Evolutionary conservation across 2,329 filamentous ascomycete genomes (phyloP).

Genomic region (Emergomyces africanus): DNA sequence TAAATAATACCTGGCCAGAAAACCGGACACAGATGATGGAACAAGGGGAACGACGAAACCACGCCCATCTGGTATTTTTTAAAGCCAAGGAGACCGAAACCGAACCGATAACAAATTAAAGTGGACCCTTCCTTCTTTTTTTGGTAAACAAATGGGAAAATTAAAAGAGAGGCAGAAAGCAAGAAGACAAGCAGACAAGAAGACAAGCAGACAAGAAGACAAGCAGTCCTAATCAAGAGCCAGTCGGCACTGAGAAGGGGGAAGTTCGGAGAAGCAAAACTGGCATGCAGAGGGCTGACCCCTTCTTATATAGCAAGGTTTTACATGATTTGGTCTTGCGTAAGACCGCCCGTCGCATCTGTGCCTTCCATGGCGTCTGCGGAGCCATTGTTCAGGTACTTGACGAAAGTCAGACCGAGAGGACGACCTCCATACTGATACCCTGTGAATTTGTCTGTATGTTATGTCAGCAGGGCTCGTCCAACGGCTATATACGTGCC

Average conservation of each 20-base stretch:
- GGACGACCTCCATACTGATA: conserved; percentile 96
- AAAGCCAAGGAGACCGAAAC: not conserved
- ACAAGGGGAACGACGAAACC: not conserved
- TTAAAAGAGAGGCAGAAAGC: not conserved
- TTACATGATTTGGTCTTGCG: conserved; percentile 99
- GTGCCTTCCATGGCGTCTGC: conserved; percentile 73
- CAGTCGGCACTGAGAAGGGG: not conserved
- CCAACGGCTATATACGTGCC: not conserved
- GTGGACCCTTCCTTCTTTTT: not conserved
- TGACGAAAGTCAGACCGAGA: conserved; percentile 84
- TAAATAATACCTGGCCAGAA: not conserved
- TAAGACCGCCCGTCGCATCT: conserved; percentile 52
- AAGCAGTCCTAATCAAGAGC: not conserved
- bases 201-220: not conserved
- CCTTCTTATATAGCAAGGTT: not conserved
- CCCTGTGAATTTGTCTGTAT: conserved; percentile 76
- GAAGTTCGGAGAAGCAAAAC: not conserved
- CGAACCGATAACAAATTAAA: not conserved
- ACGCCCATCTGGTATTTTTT: not conserved
- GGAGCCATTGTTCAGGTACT: conserved; percentile 61
- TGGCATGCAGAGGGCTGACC: not conserved
- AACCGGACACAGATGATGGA: not conserved
- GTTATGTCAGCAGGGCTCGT: not conserved
- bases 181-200: not conserved
- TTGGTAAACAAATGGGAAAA: not conserved